phyloP scores from a whole-genome alignment of 257 asterid species.

The Haberlea rhodopensis region DNA sequence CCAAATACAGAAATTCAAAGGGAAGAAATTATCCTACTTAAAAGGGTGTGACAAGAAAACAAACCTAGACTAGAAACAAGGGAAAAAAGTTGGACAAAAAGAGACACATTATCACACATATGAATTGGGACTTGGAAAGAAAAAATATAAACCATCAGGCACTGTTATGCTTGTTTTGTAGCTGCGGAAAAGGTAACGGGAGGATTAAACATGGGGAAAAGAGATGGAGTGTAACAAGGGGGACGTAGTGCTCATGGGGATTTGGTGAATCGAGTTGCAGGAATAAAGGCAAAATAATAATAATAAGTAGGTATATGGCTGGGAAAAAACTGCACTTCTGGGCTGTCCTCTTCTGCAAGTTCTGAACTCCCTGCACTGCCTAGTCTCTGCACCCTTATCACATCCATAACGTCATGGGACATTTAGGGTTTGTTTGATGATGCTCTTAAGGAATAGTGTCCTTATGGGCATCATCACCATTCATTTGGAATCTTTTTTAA shows the following conservation, averaged over 20 bases:
- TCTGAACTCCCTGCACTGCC: slow-evolving; percentile 44
- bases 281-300: slow-evolving; percentile 30
- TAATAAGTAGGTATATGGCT: slow-evolving; percentile 37
- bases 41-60: neutral
- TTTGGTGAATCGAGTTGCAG: slow-evolving; percentile 43
- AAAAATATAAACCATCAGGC: neutral
- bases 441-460: too few relatives aligned
- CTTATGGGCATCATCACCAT: too few relatives aligned
- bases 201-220: too few relatives aligned
- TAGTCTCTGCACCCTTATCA: slow-evolving; percentile 40
- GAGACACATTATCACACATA: neutral
- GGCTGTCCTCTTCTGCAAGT: slow-evolving; percentile 36
- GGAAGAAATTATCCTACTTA: neutral
- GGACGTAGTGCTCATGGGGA: slow-evolving; percentile 37
- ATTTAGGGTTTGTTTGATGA: too few relatives aligned
- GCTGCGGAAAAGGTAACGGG: neutral
- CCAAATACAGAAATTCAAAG: neutral
- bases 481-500: too few relatives aligned
- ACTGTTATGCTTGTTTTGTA: neutral
- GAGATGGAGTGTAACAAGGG: slow-evolving; percentile 25
- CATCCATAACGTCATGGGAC: slow-evolving; percentile 39
- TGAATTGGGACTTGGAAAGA: neutral
- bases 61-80: neutral
- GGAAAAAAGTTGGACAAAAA: too few relatives aligned
- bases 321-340: slow-evolving; percentile 34